phyloP scores from a whole-genome alignment of 1,139 yeast genomes.

The Meyerozyma smithsonii region DNA sequence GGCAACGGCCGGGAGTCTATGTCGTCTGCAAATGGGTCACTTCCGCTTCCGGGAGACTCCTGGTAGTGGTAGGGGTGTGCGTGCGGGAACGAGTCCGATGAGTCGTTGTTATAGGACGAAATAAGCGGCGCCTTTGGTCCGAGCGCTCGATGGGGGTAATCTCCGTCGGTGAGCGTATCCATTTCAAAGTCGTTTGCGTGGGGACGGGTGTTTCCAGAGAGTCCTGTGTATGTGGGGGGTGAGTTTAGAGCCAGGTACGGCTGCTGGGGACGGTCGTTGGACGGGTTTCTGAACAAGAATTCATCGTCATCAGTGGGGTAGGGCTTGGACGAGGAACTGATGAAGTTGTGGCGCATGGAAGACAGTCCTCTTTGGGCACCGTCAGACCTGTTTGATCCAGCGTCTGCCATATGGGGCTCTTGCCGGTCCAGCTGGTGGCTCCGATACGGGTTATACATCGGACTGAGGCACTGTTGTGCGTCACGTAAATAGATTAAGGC shows the following conservation, averaged over 20 bases:
- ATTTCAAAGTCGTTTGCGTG: background rate
- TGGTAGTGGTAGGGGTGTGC: conserved; percentile 1
- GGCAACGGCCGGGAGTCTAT: conserved; percentile 9
- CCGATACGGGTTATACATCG: background rate
- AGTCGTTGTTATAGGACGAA: background rate
- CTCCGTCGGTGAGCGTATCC: background rate
- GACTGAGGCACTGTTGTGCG: no score
- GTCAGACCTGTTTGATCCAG: background rate
- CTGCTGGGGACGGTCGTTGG: background rate
- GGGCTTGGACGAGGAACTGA: background rate
- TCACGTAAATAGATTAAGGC: no score
- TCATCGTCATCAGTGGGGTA: conserved; percentile 1
- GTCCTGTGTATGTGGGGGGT: background rate
- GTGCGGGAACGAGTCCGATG: background rate
- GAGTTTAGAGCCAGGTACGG: conserved; percentile 1
- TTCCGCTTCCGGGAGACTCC: background rate
- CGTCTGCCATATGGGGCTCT: background rate
- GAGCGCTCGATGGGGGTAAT: background rate
- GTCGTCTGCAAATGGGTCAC: conserved; percentile 10
- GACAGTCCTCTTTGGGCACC: background rate
- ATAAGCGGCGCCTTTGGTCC: conserved; percentile 1
- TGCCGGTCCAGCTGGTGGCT: background rate
- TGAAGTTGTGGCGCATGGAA: background rate
- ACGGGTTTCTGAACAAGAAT: background rate
- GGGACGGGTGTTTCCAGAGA: background rate